phyloP scores from a whole-genome alignment of 106 monocot genomes.

The Phalaenopsis equestris region DNA sequence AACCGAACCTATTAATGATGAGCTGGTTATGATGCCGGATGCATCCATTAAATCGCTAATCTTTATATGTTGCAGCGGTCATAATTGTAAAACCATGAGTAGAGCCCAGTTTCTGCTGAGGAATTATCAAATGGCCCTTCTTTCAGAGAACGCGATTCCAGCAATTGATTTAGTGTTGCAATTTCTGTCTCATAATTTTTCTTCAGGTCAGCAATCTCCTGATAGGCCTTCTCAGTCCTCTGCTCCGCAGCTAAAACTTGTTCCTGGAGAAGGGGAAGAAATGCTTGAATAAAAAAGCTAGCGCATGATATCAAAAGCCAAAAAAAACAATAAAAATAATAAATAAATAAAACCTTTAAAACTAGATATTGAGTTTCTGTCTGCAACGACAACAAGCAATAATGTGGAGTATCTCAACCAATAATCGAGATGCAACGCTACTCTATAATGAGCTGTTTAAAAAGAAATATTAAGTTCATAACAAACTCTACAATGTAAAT shows the following conservation, averaged over 20 bases:
- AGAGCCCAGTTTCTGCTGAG: slow-evolving; percentile 53
- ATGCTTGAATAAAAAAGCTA: not conserved
- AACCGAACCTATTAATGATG: not conserved
- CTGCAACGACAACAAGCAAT: too few relatives aligned
- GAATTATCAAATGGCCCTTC: slow-evolving; percentile 45
- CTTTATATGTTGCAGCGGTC: slow-evolving; percentile 78
- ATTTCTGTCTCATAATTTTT: slow-evolving; percentile 67
- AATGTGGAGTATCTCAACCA: too few relatives aligned
- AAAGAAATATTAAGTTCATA: too few relatives aligned
- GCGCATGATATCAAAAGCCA: not conserved
- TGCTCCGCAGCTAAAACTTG: slow-evolving; percentile 53
- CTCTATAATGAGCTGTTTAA: too few relatives aligned
- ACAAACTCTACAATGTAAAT: too few relatives aligned
- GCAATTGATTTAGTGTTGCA: slow-evolving; percentile 39
- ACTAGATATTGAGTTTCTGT: too few relatives aligned
- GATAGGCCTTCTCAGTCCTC: slow-evolving; percentile 59
- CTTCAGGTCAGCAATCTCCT: slow-evolving; percentile 75
- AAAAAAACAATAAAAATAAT: not conserved
- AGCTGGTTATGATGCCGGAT: not conserved
- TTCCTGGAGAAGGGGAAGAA: slow-evolving; percentile 32
- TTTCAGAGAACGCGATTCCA: slow-evolving; percentile 44
- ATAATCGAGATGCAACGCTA: too few relatives aligned
- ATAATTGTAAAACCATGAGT: slow-evolving; percentile 82
- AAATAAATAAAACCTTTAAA: too few relatives aligned
- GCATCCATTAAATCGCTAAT: not conserved